phyloP scores from a whole-genome alignment of 768 basidiomycete genomes.

The Auriscalpium vulgare region DNA sequence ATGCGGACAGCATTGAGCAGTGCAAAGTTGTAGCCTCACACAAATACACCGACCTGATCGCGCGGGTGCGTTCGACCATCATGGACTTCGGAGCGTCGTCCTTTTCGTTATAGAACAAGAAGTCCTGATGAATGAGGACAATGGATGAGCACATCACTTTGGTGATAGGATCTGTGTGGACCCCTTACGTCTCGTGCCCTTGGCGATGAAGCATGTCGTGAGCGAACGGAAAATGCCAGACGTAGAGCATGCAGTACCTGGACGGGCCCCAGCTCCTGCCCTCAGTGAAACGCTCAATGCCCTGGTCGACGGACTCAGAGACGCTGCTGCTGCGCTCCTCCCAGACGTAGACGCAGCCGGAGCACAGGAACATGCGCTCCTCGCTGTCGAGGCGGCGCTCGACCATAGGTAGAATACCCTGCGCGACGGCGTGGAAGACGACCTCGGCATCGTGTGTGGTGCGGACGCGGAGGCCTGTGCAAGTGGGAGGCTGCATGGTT shows the following conservation, averaged over 20 bases:
- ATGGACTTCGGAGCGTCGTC: conserved; percentile 20
- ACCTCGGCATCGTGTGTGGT: conserved; percentile 29
- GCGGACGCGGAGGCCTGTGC: conserved; percentile 27
- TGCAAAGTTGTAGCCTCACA: neutral
- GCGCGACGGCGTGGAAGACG: conserved; percentile 31
- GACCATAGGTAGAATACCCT: conserved; percentile 28
- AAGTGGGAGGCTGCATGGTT: conserved; percentile 28
- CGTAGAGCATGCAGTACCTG: conserved; percentile 18
- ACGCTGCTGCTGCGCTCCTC: conserved; percentile 28
- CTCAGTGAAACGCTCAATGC: conserved; percentile 31
- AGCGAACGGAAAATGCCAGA: neutral
- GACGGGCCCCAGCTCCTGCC: conserved; percentile 32
- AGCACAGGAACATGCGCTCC: conserved; percentile 26
- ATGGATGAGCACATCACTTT: neutral
- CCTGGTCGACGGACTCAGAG: conserved; percentile 26
- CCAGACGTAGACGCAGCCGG: conserved; percentile 33
- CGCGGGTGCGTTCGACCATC: conserved; percentile 18
- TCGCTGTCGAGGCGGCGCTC: conserved; percentile 31
- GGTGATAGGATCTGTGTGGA: neutral
- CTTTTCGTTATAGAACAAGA: conserved; percentile 34
- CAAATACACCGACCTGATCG: conserved; percentile 17
- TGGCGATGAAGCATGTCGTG: neutral
- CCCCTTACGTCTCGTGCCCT: conserved; percentile 12
- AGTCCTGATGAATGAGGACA: conserved; percentile 21
- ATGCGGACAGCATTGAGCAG: neutral